Evolutionary conservation across 495 filamentous ascomycete genomes (phyloP), one percentile per base, ranked within the genome.

Genomic region (Entonaema liquescens): DNA sequence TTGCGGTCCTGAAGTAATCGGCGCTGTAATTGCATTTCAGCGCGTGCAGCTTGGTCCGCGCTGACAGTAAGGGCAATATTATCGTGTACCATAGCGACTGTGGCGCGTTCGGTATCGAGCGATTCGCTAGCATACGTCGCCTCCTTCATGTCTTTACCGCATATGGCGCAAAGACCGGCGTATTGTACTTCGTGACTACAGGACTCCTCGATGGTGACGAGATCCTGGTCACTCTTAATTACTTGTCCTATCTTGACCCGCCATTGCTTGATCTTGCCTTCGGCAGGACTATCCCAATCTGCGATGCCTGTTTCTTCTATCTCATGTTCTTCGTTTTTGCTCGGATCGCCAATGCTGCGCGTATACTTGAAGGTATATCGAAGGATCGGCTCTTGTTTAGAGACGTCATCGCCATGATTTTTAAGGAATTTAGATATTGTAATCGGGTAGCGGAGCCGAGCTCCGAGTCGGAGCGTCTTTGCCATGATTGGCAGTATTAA

Each of bases 101-200:
- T 89, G 36, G 95, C 96, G 63, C 95, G 92, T 60, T 90, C 88
- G 13, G 92, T 89, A 74, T 90, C 83, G 72, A 82, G 78, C 12
- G 78, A 74, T 62, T 89, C 81, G 65, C 78, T 83, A 1, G 84
- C 81, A 77, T 83, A 87, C 61, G 78, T 82, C 58, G 83, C 78
- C 71, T 86, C 87, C 58, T 92, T 98, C 96, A 99, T 98, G 77
- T 99, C 95, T 83, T 97, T 94, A 57, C 95, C 96, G 80, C 95
- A 99, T 68, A 92, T 86, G 35, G 88, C 92, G 80, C 95, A 99
- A 47, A 99, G 85, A 13, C 93, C 94, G 49, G 88, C 90, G 71
- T 91, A 98, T 76, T 99, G 95, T 31, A 97, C 84, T 71, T 92
- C 91, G 79, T 99, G 95, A 33, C 90, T 84, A 80, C 95, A 99